These are phyloP conservation scores for Astrothelium macrocarpum DNA, from an alignment of 495 filamentous ascomycete species.

Conservation along the genomic window DNA sequence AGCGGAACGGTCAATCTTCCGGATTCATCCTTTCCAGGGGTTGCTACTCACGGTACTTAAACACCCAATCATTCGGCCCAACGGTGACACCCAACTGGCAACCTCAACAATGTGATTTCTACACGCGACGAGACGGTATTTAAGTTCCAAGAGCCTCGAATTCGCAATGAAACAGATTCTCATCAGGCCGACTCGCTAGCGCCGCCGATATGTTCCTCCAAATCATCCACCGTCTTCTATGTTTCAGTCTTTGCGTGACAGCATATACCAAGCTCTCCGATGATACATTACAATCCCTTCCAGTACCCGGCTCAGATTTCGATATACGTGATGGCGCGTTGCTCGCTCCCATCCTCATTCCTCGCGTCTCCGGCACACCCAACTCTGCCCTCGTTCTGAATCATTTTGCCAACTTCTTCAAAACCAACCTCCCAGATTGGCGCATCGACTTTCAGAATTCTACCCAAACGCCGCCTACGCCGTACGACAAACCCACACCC, in stretches of 20 bases:
- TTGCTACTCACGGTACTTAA: not conserved
- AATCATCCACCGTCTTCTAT: conserved; percentile 24
- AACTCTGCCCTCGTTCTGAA: conserved; percentile 64
- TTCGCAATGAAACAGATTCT: not conserved
- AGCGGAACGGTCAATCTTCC: not conserved
- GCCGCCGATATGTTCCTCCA: not conserved
- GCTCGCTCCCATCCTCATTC: conserved; percentile 80
- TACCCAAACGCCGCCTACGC: conserved; percentile 66
- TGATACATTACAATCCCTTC: conserved; percentile 54
- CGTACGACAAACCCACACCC: conserved; percentile 57
- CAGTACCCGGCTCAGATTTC: conserved; percentile 65
- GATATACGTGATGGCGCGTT: conserved; percentile 64
- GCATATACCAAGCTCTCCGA: conserved; percentile 71
- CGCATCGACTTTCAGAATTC: conserved; percentile 75
- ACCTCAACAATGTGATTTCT: no score
- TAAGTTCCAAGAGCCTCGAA: not conserved
- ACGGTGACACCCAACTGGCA: no score
- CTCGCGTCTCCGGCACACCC: conserved; percentile 78
- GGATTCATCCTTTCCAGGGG: not conserved
- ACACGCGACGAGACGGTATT: not conserved
- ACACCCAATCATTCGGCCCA: not conserved
- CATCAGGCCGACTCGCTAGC: not conserved
- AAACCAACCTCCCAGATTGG: conserved; percentile 65
- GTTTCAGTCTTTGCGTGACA: conserved; percentile 31
- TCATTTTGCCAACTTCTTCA: conserved; percentile 79